Percentiles rank a stretch among this genome's conserved stretches.
phyloP scores from a whole-genome alignment of 176 grass and related monocot genomes.

The Cocos nucifera region DNA sequence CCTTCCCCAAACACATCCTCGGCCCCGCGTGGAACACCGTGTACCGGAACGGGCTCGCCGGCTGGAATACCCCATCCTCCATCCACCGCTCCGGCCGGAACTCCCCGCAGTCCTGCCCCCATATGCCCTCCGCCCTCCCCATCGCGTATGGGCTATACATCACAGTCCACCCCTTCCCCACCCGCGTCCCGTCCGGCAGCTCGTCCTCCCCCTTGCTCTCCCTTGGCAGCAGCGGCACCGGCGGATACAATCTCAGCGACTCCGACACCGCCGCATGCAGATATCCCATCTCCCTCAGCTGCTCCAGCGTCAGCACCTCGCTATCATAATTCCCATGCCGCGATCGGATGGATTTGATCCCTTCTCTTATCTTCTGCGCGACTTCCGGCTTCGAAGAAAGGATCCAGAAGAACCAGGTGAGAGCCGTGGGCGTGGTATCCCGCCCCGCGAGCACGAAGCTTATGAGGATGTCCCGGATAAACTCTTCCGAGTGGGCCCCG shows the following conservation, averaged over 20 bases:
- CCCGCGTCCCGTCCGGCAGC: constrained; percentile 37
- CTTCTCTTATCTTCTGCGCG: constrained; percentile 11
- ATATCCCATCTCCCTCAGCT: constrained; percentile 30
- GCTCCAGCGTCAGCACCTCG: constrained; percentile 15
- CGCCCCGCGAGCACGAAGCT: constrained; percentile 42
- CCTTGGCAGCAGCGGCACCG: constrained; percentile 26
- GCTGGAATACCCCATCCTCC: constrained; percentile 12
- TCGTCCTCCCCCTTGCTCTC: constrained; percentile 37
- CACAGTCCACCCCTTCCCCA: constrained; percentile 28
- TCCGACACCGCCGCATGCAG: constrained; percentile 31
- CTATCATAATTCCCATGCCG: background rate
- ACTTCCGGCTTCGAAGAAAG: constrained; percentile 6
- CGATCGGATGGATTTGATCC: constrained; percentile 8
- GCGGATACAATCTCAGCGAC: constrained; percentile 30
- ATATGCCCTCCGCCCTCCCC: constrained; percentile 27
- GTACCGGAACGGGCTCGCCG: constrained; percentile 23
- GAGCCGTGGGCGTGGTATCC: constrained; percentile 30
- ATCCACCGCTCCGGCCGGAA: constrained; percentile 30
- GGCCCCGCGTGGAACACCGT: constrained; percentile 20
- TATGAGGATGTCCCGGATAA: constrained; percentile 4
- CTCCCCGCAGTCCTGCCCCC: constrained; percentile 26
- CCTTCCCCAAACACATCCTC: constrained; percentile 31
- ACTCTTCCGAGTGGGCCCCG: too few species aligned
- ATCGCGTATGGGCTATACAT: constrained; percentile 20
- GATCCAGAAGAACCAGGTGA: constrained; percentile 49